Evolutionary conservation across 2,329 filamentous ascomycete genomes (phyloP).

Genomic region (Gaeumannomyces tritici): DNA sequence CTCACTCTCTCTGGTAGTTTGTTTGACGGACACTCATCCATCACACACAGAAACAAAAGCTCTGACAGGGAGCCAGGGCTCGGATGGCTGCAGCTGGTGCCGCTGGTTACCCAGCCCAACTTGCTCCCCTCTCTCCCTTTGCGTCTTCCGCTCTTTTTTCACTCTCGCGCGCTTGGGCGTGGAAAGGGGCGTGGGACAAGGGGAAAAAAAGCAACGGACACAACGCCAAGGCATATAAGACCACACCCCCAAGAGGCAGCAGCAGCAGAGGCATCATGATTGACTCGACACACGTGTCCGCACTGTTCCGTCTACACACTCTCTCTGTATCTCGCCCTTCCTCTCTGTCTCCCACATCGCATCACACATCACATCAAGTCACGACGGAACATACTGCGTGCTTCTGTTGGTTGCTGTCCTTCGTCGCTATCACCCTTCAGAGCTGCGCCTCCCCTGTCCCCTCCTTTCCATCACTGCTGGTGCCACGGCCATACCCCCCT

Average conservation of each 20-base stretch:
- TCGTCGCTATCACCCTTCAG: background rate
- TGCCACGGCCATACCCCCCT: background rate
- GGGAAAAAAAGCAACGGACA: background rate
- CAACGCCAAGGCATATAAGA: background rate
- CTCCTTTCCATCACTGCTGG: background rate
- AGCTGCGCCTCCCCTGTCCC: background rate
- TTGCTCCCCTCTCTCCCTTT: background rate
- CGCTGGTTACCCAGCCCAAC: background rate
- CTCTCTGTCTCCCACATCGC: background rate
- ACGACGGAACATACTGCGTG: background rate
- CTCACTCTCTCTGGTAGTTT: background rate
- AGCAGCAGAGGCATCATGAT: background rate
- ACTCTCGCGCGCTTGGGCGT: background rate
- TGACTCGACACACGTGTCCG: background rate
- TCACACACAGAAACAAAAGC: background rate
- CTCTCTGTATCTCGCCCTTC: background rate
- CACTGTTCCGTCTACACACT: background rate
- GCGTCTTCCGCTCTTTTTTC: background rate
- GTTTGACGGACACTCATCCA: background rate
- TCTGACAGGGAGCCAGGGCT: constrained; percentile 2
- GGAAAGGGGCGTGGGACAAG: background rate
- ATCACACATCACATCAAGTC: background rate
- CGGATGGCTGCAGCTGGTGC: constrained; percentile 9
- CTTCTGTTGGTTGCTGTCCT: background rate
- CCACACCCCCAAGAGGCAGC: background rate